Evolutionary conservation across 345 rosid genomes (phyloP), one percentile per base, ranked within the genome.

Genomic region (Linum lewisii): DNA sequence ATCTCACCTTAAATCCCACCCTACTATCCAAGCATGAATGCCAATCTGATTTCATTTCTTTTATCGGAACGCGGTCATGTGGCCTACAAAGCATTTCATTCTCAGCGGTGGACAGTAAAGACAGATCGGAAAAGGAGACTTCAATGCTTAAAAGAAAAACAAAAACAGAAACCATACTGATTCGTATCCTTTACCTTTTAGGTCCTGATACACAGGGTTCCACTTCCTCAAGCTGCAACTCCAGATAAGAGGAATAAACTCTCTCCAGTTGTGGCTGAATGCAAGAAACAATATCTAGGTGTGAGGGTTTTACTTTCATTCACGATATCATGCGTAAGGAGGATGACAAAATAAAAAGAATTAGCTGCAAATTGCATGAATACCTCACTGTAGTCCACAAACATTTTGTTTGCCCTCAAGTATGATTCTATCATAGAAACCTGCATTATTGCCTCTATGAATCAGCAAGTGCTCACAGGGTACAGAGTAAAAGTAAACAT

Each of bases 11-110:
- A 61, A 91, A 91, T 49, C 98, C 96, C 60, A 85, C 96, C 75
- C 66, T 81, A 69, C 68, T 87, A 69, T 87, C 87, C 19, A 91
- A 80, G 73, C 98, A 91, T 56, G 95, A 72, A 65, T 77, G 87
- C 96, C 98, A 87, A 73, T 91, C 96, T n/a, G 80, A 84, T 77
- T 91, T 91, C 96, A 91, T 91, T 60, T 87, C 95, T 63, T 73
- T 87, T 69, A 87, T 32, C 34, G 94, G 75, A 71, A 91, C 96
- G 65, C 92, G 84, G 68, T 91, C 95, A 61, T 91, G 96, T 32
- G 98, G 98, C 90, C 98, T 82, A 76, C 61, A 73, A 59, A 34
- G 42, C 22, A 13, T 47, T 16, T 25, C 22, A 29, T 34, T 24
- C 49, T 63, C 52, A 72, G 58, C 37, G 24, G 36, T 26, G 37